phyloP scores from a whole-genome alignment of 225 moss, liverwort and hornwort genomes.

The Marchantia paleacea region DNA sequence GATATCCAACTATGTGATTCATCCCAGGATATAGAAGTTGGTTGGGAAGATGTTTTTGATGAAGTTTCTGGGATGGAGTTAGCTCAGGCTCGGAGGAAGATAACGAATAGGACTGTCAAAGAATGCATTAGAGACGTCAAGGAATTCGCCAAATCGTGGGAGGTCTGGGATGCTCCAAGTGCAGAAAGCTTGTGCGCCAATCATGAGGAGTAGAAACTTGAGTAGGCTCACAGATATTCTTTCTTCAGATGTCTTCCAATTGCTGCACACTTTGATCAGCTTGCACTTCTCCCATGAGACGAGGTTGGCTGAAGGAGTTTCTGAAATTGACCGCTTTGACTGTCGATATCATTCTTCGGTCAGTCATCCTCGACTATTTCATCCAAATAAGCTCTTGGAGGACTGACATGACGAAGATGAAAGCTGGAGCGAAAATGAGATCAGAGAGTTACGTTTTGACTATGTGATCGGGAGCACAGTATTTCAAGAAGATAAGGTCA shows the following conservation, averaged over 20 bases:
- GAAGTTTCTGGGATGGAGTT: constrained; percentile 49
- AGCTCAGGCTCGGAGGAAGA: constrained; percentile 24
- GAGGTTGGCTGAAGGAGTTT: background rate
- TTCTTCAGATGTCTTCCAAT: too few relatives aligned
- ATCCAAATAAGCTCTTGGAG: background rate
- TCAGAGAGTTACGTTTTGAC: background rate
- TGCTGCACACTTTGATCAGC: background rate
- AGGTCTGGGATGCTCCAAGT: constrained; percentile 38
- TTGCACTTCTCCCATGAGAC: background rate
- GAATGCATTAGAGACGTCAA: constrained; percentile 32
- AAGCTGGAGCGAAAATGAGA: background rate
- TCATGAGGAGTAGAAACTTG: background rate
- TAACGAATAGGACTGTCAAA: constrained; percentile 23
- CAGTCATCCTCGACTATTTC: background rate
- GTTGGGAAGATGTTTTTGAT: constrained; percentile 66
- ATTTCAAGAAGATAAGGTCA: background rate
- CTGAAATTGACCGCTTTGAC: background rate
- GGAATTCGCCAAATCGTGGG: constrained; percentile 35
- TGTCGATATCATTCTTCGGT: background rate
- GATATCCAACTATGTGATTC: constrained; percentile 81
- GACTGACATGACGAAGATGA: background rate
- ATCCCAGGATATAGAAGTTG: constrained; percentile 40
- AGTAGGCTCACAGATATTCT: too few relatives aligned
- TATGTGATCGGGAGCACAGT: background rate
- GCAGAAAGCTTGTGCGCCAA: constrained; percentile 16